Evolutionary conservation across 805 yeast species (phyloP), one percentile per base, ranked within the genome.

Genomic region (Yarrowia sp.): DNA sequence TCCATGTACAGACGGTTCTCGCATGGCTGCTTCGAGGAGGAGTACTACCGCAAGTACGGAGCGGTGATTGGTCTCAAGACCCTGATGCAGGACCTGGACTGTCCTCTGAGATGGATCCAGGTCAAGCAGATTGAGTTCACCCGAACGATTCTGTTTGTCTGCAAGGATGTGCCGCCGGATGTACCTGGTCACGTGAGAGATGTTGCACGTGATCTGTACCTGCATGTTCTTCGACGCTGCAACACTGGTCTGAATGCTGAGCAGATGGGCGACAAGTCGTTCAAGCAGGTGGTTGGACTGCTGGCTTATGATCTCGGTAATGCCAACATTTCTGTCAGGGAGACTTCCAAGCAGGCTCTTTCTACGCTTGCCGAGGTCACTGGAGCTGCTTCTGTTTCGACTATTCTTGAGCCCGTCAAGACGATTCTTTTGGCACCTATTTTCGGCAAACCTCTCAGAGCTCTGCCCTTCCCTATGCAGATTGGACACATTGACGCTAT

Each of bases 391-490:
- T 84, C 96, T 0, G 81, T 90, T 50, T 83, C 93, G 0, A 83
- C 86, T 1, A 83, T 96, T 70, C 86, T 96, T 75, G 84, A 86
- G 4, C 92, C 93, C 17, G 92, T 96, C 63, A 90, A 92, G 70
- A 87, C 85, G 55, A 84, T 92, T 31, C 78, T 96, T 33, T 77
- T 95, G 53, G 89, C 96, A 0, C 98, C 99, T 7, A 95, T 95
- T 22, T 96, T 95, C 79, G 97, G 97, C 3, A 95, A 95, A 73
- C 99, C 99, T 0, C 77, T 95, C 66, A 82, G 99, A 68, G 99
- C 99, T 0, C 80, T 95, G 67, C 99, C 99, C 0, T 95, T 96
- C 78, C 95, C 97, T 4, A 95, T 93, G 97, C 99, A 96, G 77
- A 95, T 95, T 65, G 99, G 99, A 41, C 92, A 95, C 74, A 92